A percentile compares a stretch with the other conserved stretches of the same genome.
phyloP scores from a whole-genome alignment of 2,329 filamentous ascomycete species.

The Sphaerulina populicola region DNA sequence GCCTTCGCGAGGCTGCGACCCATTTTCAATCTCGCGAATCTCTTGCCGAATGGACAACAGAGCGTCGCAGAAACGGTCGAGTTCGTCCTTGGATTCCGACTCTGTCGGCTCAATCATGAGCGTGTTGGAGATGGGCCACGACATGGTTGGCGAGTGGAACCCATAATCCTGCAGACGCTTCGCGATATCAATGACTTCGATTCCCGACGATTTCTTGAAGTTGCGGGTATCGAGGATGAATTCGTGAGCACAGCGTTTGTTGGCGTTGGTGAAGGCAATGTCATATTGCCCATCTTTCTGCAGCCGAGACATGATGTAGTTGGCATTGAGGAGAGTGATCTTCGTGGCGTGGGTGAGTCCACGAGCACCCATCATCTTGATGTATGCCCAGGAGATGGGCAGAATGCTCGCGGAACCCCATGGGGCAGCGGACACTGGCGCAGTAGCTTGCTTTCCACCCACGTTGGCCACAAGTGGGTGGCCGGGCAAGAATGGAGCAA shows the following conservation, averaged over 20 bases:
- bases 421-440: slow-evolving; percentile 70
- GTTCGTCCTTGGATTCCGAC: slow-evolving; percentile 81
- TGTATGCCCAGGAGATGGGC: slow-evolving; percentile 91
- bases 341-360: slow-evolving; percentile 85
- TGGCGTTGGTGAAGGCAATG: slow-evolving; percentile 86
- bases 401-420: slow-evolving; percentile 87
- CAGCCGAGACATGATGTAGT: slow-evolving; percentile 87
- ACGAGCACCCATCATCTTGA: slow-evolving; percentile 79
- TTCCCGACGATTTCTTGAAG: slow-evolving; percentile 71
- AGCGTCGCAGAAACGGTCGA: slow-evolving; percentile 87
- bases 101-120: slow-evolving; percentile 98
- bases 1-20: slow-evolving; percentile 60
- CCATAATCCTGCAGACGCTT: slow-evolving; percentile 96
- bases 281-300: slow-evolving; percentile 64
- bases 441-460: slow-evolving; percentile 51
- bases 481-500: slow-evolving; percentile 66
- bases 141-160: slow-evolving; percentile 96
- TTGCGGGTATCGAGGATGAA: slow-evolving; percentile 86
- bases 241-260: slow-evolving; percentile 87
- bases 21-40: slow-evolving; percentile 75
- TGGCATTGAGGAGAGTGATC: slow-evolving; percentile 88
- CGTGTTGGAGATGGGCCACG: slow-evolving; percentile 88
- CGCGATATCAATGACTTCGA: slow-evolving; percentile 90
- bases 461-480: slow-evolving; percentile 53
- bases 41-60: slow-evolving; percentile 78